These are phyloP conservation scores for Coemansia sp. DNA, from an alignment of 192 early-diverging fungal genomes.

Conservation along the genomic window DNA sequence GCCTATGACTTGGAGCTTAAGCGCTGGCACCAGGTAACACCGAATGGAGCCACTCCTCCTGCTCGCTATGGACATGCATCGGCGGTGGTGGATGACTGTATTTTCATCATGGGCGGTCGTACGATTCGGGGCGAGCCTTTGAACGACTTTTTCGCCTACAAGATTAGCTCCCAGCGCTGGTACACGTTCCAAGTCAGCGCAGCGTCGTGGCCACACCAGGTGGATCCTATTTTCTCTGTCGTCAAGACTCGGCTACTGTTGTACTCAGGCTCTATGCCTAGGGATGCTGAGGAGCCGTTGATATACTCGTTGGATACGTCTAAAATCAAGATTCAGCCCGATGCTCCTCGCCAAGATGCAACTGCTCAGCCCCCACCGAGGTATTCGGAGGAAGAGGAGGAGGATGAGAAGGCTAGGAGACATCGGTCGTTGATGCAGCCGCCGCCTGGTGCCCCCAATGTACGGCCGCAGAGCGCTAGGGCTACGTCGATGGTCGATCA, in stretches of 20 bases:
- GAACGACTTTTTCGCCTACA: conserved; percentile 55
- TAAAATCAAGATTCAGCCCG: conserved; percentile 55
- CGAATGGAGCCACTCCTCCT: conserved; percentile 48
- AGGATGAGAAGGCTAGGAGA: conserved; percentile 17
- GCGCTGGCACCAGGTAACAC: conserved; percentile 41
- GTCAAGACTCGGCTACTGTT: conserved; percentile 48
- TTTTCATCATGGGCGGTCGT: conserved; percentile 55
- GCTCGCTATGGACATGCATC: conserved; percentile 51
- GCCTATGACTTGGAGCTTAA: conserved; percentile 28
- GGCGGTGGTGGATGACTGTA: conserved; percentile 53
- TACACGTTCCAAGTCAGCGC: conserved; percentile 55
- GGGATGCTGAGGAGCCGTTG: conserved; percentile 16
- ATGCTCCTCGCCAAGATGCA: conserved; percentile 18
- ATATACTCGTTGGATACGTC: conserved; percentile 51
- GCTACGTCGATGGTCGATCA: conserved; percentile 40
- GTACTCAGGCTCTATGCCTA: conserved; percentile 45
- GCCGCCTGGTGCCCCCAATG: conserved; percentile 16
- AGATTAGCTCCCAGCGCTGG: conserved; percentile 53
- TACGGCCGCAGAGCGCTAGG: conserved; percentile 7
- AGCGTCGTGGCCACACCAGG: conserved; percentile 49
- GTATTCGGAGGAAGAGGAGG: conserved; percentile 8
- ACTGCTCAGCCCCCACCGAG: neutral
- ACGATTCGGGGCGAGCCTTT: conserved; percentile 32
- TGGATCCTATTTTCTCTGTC: conserved; percentile 48
- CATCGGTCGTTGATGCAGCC: conserved; percentile 47